Evolutionary conservation across 495 filamentous ascomycete species (phyloP).

Genomic region (Lentithecium fluviatile): DNA sequence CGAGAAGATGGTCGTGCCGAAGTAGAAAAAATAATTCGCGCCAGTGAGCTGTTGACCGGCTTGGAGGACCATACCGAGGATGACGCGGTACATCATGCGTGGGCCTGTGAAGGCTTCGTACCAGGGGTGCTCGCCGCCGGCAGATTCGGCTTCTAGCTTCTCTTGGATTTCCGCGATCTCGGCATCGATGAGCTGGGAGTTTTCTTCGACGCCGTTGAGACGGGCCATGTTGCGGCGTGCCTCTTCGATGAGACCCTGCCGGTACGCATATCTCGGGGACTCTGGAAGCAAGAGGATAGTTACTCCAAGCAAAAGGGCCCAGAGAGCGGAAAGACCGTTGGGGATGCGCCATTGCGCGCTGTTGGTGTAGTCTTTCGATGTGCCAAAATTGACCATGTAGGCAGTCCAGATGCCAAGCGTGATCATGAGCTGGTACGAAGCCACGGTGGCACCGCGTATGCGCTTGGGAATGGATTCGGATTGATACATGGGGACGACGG

Average conservation of each 20-base stretch:
- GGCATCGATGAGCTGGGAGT: slow-evolving; percentile 3
- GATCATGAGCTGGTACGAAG: slow-evolving; percentile 77
- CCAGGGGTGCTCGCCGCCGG: slow-evolving; percentile 14
- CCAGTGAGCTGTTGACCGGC: slow-evolving; percentile 16
- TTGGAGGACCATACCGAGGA: slow-evolving; percentile 26
- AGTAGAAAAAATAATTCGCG: slow-evolving; percentile 45
- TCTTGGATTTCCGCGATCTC: slow-evolving; percentile 11
- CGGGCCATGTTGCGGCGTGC: background rate
- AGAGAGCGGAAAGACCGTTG: slow-evolving; percentile 12
- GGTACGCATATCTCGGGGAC: slow-evolving; percentile 6
- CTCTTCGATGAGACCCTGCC: background rate
- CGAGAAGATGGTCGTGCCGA: slow-evolving; percentile 38
- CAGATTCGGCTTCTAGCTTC: slow-evolving; percentile 22
- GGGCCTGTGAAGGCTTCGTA: slow-evolving; percentile 32
- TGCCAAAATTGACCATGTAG: slow-evolving; percentile 67
- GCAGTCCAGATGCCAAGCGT: slow-evolving; percentile 77
- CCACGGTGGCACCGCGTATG: slow-evolving; percentile 77
- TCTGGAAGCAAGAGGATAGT: slow-evolving; percentile 25
- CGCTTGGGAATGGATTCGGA: slow-evolving; percentile 74
- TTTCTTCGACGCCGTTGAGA: slow-evolving; percentile 9
- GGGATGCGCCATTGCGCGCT: slow-evolving; percentile 10
- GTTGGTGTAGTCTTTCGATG: background rate
- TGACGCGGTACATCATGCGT: slow-evolving; percentile 21
- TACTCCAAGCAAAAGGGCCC: slow-evolving; percentile 12
- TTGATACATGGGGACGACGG: slow-evolving; percentile 67